Conservation (phyloP, 345 rosid genomes). For the Sapria himalayana region DNA sequence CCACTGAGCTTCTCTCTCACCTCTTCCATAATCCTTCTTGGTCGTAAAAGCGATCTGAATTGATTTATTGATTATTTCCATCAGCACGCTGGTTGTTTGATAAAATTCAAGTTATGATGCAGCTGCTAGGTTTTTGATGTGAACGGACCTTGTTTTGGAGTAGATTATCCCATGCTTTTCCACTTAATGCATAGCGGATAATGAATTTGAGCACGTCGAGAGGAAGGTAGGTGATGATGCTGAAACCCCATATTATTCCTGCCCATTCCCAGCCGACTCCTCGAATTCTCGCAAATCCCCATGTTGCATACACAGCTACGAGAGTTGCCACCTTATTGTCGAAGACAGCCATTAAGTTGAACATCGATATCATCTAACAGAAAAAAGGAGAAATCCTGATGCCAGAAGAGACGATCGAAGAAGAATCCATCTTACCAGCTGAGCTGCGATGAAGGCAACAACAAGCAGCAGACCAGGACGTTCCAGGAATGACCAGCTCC, state of each 20-base stretch:
- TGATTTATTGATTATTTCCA: not conserved
- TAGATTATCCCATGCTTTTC: slow-evolving; percentile 45
- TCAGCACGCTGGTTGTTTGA: not conserved
- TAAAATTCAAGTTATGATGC: no score
- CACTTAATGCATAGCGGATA: slow-evolving; percentile 35
- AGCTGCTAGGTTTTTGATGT: not conserved
- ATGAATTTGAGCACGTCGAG: slow-evolving; percentile 59
- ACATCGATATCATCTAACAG: no score
- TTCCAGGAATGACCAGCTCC: slow-evolving; percentile 61
- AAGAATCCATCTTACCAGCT: slow-evolving; percentile 22
- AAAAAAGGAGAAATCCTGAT: not conserved
- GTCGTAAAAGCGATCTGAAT: slow-evolving; percentile 49
- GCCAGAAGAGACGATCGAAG: not conserved
- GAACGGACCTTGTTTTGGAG: slow-evolving; percentile 29
- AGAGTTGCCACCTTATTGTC: slow-evolving; percentile 34
- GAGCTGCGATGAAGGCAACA: slow-evolving; percentile 42
- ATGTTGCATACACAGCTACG: slow-evolving; percentile 42
- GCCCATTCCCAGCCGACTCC: slow-evolving; percentile 87
- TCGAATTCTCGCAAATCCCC: slow-evolving; percentile 44
- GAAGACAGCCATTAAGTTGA: not conserved
- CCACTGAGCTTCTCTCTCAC: slow-evolving; percentile 70
- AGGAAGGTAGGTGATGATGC: slow-evolving; percentile 39
- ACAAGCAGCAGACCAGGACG: slow-evolving; percentile 40
- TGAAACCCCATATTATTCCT: slow-evolving; percentile 47
- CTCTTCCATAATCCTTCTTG: slow-evolving; percentile 57